Evolutionary conservation across 345 rosid genomes (phyloP), one percentile per base, ranked within the genome.

Genomic region (Linum tenue): DNA sequence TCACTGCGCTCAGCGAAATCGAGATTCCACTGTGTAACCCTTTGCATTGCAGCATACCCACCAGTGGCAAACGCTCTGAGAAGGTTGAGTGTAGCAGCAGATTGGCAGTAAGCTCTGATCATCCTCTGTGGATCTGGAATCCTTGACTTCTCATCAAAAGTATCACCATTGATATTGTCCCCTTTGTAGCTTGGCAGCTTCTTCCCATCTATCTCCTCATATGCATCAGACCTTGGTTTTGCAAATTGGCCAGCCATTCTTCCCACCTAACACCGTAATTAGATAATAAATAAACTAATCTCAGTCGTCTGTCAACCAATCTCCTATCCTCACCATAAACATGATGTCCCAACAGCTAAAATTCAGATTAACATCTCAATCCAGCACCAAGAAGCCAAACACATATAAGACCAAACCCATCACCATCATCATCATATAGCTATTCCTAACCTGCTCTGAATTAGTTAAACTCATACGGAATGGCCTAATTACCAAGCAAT

Each of bases 201-300:
- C 59, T 68, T 72, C 56, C 76, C 76, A 64, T 73, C 61, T 57
- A 51, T 68, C 63, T 59, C 72, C 69, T 73, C 76, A 37, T 39
- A 51, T 59, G 66, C 37, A n/a, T 59, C 66, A 35, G 76, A 68
- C 37, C 76, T 68, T 2, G 76, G 76, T 65, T 73, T 73, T 51
- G 76, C 72, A 67, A 73, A 73, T 37, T 73, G 76, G 16, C 76
- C 76, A 4, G 76, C 76, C 76, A 73, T 73, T 64, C 76, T 73
- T 37, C 76, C 76, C 51, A 73, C 76, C 76, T 73, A 59, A 22
- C 38, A 64, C 12, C 48, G 12, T n/a, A 56, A 14, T 11, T 35
- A 56, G 8, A 6, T 35, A 56, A 56, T 35, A 5, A 43, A 43
- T 43, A 22, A 22, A 22, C 31, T 22, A 22, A 22, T 22, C 31